These are phyloP conservation scores for Heliamphora pulchella DNA, from an alignment of 179 eudicot genomes.

Conservation along the genomic window DNA sequence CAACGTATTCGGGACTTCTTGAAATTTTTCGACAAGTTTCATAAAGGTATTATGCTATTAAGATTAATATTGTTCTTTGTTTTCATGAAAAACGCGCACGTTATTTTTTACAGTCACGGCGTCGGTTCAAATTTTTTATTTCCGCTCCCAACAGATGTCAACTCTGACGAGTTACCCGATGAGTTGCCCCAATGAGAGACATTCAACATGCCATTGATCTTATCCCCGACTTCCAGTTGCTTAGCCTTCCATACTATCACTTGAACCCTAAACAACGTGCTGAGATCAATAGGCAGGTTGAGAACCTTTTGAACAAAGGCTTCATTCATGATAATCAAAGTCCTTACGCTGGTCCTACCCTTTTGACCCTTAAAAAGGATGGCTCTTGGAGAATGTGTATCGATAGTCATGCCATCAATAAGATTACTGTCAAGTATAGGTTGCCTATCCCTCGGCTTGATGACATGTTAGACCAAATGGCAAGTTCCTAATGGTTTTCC, in stretches of 20 bases:
- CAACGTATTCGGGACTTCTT: too few relatives aligned
- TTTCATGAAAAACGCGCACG: too few relatives aligned
- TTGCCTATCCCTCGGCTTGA: background rate
- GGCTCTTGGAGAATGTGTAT: background rate
- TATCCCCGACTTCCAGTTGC: background rate
- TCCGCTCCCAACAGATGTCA: background rate
- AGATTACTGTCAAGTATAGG: background rate
- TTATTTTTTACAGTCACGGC: too few relatives aligned
- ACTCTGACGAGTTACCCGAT: background rate
- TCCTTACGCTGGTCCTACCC: background rate
- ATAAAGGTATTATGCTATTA: too few relatives aligned
- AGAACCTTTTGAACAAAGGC: background rate
- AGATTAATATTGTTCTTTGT: too few relatives aligned
- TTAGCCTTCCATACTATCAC: background rate
- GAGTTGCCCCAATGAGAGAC: background rate
- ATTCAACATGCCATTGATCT: background rate
- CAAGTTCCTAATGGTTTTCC: background rate
- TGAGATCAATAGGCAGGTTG: background rate
- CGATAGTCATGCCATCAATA: background rate
- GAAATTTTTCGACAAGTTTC: too few relatives aligned
- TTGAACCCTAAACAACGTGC: background rate
- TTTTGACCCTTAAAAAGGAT: background rate
- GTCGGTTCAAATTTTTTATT: too few relatives aligned
- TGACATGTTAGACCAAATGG: background rate
- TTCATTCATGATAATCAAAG: background rate